These are phyloP conservation scores for Cubamyces sp. DNA, from an alignment of 768 basidiomycete genomes.

Conservation along the genomic window DNA sequence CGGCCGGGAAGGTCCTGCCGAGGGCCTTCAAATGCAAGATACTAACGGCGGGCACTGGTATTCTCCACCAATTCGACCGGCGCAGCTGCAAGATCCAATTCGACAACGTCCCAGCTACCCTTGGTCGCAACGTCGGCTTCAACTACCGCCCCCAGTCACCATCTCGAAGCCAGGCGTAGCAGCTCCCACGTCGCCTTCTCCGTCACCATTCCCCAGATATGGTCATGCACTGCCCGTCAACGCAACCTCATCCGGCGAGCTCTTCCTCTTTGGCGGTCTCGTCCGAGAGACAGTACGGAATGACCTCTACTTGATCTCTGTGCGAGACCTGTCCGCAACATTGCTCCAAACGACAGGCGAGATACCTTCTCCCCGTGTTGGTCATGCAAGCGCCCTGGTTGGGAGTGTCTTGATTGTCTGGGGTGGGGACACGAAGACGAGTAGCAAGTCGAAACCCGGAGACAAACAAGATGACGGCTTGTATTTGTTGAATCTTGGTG, in stretches of 20 bases:
- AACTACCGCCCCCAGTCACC: constrained; percentile 66
- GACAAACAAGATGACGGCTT: constrained; percentile 91
- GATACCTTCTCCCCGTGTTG: constrained; percentile 88
- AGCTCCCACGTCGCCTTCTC: constrained; percentile 71
- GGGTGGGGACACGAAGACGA: constrained; percentile 96
- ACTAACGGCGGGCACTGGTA: too few species aligned
- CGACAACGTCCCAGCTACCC: constrained; percentile 70
- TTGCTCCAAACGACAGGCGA: constrained; percentile 89
- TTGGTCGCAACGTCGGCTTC: constrained; percentile 79
- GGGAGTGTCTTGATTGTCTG: constrained; percentile 96
- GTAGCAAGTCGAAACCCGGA: constrained; percentile 56
- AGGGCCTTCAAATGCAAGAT: too few species aligned
- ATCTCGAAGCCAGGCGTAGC: constrained; percentile 66
- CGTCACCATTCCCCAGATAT: constrained; percentile 94
- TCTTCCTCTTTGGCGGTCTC: constrained; percentile 96
- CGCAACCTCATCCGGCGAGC: constrained; percentile 80
- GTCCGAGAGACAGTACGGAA: constrained; percentile 89
- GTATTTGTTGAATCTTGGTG: constrained; percentile 93
- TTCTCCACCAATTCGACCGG: constrained; percentile 32
- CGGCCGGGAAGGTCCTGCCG: too few species aligned
- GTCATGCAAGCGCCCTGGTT: constrained; percentile 94
- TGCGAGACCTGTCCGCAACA: constrained; percentile 76
- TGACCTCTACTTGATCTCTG: constrained; percentile 91
- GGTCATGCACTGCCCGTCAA: constrained; percentile 89
- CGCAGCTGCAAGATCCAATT: constrained; percentile 33